phyloP scores from a whole-genome alignment of 2,329 filamentous ascomycete genomes.

The Colletotrichum scovillei region DNA sequence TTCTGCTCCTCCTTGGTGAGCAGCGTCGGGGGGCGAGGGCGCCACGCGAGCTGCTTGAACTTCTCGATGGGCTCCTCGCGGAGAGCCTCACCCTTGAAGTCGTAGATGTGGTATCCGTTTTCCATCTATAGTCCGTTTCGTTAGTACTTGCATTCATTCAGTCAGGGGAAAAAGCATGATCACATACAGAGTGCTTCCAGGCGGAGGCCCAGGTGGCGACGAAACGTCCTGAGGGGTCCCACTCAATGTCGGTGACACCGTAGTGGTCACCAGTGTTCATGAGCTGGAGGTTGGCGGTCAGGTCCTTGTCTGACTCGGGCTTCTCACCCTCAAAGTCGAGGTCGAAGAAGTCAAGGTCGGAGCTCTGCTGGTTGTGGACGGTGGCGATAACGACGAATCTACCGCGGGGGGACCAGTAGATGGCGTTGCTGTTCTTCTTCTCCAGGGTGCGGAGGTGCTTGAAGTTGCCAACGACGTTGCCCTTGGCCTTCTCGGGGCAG shows the following conservation, averaged over 20 bases:
- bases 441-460: conserved; percentile 94
- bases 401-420: conserved; percentile 98
- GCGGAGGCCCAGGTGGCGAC: conserved; percentile 92
- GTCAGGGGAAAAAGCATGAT: not conserved
- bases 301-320: conserved; percentile 90
- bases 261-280: conserved; percentile 97
- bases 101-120: conserved; percentile 98
- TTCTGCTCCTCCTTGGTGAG: conserved; percentile 98
- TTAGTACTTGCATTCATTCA: not conserved
- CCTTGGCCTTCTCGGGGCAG: conserved; percentile 95
- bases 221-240: conserved; percentile 96
- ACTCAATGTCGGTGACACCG: conserved; percentile 96
- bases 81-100: conserved; percentile 90
- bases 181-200: conserved; percentile 93
- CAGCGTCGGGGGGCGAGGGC: conserved; percentile 89
- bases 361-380: conserved; percentile 91
- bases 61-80: conserved; percentile 94
- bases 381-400: conserved; percentile 96
- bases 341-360: conserved; percentile 97
- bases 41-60: conserved; percentile 98
- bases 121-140: conserved; percentile 79
- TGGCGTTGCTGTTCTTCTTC: conserved; percentile 99
- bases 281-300: conserved; percentile 92
- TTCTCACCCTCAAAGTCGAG: conserved; percentile 98
- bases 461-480: conserved; percentile 85